These are phyloP conservation scores for Prunus padus DNA, from an alignment of 306 rosid species.

Conservation along the genomic window DNA sequence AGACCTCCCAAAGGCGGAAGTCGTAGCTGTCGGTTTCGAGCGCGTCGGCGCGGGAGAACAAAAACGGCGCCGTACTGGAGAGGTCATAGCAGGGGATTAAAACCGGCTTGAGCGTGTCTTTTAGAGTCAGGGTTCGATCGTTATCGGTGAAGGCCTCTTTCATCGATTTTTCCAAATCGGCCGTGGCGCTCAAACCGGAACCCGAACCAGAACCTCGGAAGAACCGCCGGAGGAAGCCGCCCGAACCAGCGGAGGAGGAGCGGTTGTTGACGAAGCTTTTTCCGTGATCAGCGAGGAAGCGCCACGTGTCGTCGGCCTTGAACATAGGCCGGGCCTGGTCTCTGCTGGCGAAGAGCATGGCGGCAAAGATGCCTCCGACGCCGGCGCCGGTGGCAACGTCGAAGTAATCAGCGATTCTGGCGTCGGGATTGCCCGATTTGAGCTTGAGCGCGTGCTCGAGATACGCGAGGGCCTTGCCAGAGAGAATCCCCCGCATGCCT, in stretches of 20 bases:
- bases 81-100: constrained; percentile 90
- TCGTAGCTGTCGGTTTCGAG: constrained; percentile 87
- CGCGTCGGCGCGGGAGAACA: constrained; percentile 97
- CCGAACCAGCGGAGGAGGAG: constrained; percentile 29
- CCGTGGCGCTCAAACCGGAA: constrained; percentile 37
- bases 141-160: constrained; percentile 67
- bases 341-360: constrained; percentile 79
- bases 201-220: constrained; percentile 27
- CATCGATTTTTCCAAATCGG: constrained; percentile 62
- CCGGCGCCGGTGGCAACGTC: constrained; percentile 93
- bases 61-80: constrained; percentile 89
- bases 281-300: constrained; percentile 69
- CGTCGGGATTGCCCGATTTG: constrained; percentile 85
- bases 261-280: constrained; percentile 37
- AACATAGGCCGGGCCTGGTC: constrained; percentile 68
- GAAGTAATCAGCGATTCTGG: constrained; percentile 88
- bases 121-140: constrained; percentile 59
- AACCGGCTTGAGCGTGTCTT: constrained; percentile 88
- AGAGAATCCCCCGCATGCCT: constrained; percentile 88
- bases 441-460: constrained; percentile 71
- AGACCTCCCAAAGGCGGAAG: constrained; percentile 91
- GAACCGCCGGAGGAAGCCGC: constrained; percentile 42
- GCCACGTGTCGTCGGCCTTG: constrained; percentile 82
- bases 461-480: constrained; percentile 85
- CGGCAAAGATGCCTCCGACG: constrained; percentile 81